Evolutionary conservation across 495 filamentous ascomycete genomes (phyloP).

Genomic region (Sabuloglossum arenarium): DNA sequence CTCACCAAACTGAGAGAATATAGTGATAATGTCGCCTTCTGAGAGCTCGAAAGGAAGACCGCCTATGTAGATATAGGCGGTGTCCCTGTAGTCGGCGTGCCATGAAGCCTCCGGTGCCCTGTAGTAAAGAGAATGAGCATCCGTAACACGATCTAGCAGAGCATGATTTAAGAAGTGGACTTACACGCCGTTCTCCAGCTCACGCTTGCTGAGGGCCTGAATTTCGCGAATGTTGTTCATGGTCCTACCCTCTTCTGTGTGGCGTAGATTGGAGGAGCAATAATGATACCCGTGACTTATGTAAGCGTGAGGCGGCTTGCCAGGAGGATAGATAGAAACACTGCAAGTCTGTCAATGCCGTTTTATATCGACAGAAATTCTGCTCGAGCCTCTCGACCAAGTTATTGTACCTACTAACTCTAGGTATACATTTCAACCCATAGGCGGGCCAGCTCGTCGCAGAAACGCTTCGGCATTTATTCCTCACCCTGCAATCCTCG

Average conservation of each 20-base stretch:
- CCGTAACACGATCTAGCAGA: not conserved
- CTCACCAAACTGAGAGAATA: slow-evolving; percentile 95
- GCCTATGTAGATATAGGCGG: slow-evolving; percentile 90
- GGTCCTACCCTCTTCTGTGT: not conserved
- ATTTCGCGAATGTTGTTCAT: slow-evolving; percentile 93
- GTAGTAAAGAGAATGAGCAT: slow-evolving; percentile 3
- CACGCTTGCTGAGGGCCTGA: slow-evolving; percentile 81
- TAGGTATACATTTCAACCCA: not conserved
- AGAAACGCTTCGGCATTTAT: not conserved
- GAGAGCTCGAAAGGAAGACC: slow-evolving; percentile 85
- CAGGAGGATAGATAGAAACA: not conserved
- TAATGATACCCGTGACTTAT: not conserved
- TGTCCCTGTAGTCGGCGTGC: slow-evolving; percentile 95
- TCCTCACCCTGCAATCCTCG: not conserved
- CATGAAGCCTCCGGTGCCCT: slow-evolving; percentile 73
- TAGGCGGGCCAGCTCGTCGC: not conserved
- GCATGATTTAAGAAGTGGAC: slow-evolving; percentile 8
- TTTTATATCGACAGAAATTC: not conserved
- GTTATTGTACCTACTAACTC: not conserved
- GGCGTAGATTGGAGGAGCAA: not conserved
- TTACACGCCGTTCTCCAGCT: slow-evolving; percentile 73
- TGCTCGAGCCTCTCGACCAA: not conserved
- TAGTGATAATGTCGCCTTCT: slow-evolving; percentile 87
- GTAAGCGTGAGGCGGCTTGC: not conserved
- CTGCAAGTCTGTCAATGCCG: not conserved